Conservation (phyloP, 2,329 filamentous ascomycete species). For the Arthrobotrys conoides region DNA sequence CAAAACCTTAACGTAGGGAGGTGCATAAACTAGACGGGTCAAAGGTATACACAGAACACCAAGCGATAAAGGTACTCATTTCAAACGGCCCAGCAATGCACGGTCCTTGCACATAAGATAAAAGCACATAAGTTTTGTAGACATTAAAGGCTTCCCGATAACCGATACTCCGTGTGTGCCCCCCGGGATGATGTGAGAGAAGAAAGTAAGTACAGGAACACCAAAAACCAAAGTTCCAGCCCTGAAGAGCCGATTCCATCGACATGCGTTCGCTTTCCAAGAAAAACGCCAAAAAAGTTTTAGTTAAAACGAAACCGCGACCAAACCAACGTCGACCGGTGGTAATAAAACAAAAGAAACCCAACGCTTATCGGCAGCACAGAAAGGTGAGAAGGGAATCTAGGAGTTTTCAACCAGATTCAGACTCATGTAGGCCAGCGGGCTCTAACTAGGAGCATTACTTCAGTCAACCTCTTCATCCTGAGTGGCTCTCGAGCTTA, state of each 20-base stretch:
- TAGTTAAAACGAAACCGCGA: background rate
- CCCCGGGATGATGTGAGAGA: conserved; percentile 5
- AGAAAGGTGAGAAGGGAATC: background rate
- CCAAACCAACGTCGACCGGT: background rate
- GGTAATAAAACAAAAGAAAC: background rate
- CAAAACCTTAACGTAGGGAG: background rate
- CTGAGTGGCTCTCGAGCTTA: conserved; percentile 28
- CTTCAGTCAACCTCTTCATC: conserved; percentile 47
- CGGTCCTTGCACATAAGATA: background rate
- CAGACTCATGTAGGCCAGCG: background rate
- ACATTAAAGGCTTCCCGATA: background rate
- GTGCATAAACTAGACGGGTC: background rate
- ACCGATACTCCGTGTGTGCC: conserved; percentile 6
- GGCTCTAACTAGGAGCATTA: background rate
- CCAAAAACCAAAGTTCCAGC: background rate
- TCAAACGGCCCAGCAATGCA: background rate
- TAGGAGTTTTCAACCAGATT: conserved; percentile 1
- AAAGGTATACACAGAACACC: background rate
- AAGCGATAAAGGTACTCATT: background rate
- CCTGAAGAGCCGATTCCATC: background rate
- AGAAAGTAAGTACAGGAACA: background rate
- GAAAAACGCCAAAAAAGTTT: background rate
- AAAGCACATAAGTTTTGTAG: background rate
- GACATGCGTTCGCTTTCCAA: background rate
- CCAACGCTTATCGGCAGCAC: background rate